A percentile compares a stretch with the other conserved stretches of the same genome.
Conservation (phyloP, 768 basidiomycete genomes). For the Rhodotorula kratochvilovae region DNA sequence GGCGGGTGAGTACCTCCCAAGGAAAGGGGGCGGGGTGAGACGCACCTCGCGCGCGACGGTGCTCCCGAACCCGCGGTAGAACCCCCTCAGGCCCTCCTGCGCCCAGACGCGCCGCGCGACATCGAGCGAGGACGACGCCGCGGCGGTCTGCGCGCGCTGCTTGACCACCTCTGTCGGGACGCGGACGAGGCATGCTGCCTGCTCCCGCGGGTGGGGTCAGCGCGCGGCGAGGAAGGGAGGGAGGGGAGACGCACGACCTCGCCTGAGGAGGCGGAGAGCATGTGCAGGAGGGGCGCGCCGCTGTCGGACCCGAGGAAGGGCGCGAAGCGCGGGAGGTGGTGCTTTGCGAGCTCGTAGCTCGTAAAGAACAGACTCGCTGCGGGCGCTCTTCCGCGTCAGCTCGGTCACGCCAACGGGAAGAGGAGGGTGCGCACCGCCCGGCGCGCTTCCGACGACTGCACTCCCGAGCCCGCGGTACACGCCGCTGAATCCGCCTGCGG, state of each 20-base stretch:
- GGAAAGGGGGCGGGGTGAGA: slow-evolving; percentile 23
- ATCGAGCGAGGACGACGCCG: slow-evolving; percentile 40
- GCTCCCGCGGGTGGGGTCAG: background rate
- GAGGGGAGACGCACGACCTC: slow-evolving; percentile 53
- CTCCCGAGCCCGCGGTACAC: slow-evolving; percentile 92
- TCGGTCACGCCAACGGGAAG: background rate
- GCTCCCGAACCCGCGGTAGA: slow-evolving; percentile 80
- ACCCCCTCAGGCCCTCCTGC: slow-evolving; percentile 66
- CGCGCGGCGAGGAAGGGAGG: background rate
- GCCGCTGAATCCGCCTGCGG: slow-evolving; percentile 80
- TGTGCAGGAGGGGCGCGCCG: slow-evolving; percentile 58
- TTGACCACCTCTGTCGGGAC: slow-evolving; percentile 97
- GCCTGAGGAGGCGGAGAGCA: slow-evolving; percentile 55
- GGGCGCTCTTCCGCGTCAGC: background rate
- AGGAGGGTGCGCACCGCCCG: slow-evolving; percentile 63
- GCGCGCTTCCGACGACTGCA: slow-evolving; percentile 89
- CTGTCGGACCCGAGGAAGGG: slow-evolving; percentile 53
- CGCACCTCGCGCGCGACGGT: slow-evolving; percentile 67
- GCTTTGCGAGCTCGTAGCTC: slow-evolving; percentile 84
- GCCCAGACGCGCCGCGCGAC: slow-evolving; percentile 44
- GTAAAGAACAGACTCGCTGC: slow-evolving; percentile 92
- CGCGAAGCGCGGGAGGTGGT: slow-evolving; percentile 59
- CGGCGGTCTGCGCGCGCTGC: slow-evolving; percentile 75
- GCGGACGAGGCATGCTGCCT: slow-evolving; percentile 76
- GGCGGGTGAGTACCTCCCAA: background rate